Percentiles rank a stretch among this genome's conserved stretches.
phyloP scores from a whole-genome alignment of 2,329 filamentous ascomycete species.

The Penicillium brevicompactum region DNA sequence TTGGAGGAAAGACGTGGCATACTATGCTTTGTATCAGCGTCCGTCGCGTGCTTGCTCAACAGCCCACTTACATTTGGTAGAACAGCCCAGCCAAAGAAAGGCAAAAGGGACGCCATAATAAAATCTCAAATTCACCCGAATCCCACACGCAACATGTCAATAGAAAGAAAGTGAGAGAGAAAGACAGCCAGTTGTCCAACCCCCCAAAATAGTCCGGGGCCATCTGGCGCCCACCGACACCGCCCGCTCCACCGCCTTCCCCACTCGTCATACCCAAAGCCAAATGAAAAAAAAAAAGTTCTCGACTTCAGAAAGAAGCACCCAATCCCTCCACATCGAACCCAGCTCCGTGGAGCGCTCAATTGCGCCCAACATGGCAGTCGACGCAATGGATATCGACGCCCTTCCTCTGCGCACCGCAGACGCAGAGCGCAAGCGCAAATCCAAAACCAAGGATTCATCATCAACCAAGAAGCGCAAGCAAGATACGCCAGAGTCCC shows the following conservation, averaged over 20 bases:
- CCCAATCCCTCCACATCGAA: conserved; percentile 12
- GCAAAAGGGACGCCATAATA: conserved; percentile 51
- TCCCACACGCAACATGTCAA: conserved; percentile 15
- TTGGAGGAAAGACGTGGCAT: conserved; percentile 77
- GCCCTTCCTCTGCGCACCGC: conserved; percentile 21
- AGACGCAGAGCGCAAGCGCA: conserved; percentile 42
- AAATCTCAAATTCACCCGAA: neutral
- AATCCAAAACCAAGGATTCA: conserved; percentile 50
- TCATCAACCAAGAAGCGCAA: conserved; percentile 48
- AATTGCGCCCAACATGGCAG: conserved; percentile 36
- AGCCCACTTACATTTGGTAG: conserved; percentile 57
- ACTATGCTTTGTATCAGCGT: conserved; percentile 50
- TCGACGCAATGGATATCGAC: conserved; percentile 45
- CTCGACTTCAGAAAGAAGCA: conserved; percentile 22
- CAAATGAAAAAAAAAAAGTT: conserved; percentile 36
- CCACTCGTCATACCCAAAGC: conserved; percentile 16
- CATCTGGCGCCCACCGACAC: conserved; percentile 19
- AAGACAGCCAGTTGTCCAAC: neutral
- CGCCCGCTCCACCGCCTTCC: conserved; percentile 33
- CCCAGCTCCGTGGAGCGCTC: conserved; percentile 21
- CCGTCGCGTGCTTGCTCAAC: conserved; percentile 6
- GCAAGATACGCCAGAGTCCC: conserved; percentile 56
- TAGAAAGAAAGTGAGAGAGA: neutral
- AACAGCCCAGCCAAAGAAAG: conserved; percentile 63
- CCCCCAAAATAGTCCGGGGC: conserved; percentile 4